Percentiles rank a stretch among this genome's conserved stretches.
These are phyloP conservation scores for Pueraria montana DNA, from an alignment of 306 rosid genomes.

Conservation along the genomic window DNA sequence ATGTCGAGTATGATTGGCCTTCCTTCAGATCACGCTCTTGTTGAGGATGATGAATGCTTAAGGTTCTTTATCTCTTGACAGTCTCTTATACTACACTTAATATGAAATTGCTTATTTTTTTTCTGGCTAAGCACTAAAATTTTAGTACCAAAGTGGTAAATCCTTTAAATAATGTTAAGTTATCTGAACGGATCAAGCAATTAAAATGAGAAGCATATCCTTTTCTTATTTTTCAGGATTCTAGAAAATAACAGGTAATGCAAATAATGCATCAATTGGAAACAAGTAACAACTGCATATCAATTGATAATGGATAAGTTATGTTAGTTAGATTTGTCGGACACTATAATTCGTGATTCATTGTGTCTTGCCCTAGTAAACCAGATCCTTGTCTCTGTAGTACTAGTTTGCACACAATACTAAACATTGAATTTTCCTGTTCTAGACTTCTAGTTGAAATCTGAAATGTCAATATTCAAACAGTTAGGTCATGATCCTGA, in stretches of 20 bases:
- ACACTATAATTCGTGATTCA: not conserved
- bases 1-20: conserved; percentile 92
- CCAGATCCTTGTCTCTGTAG: conserved; percentile 30
- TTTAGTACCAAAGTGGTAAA: not conserved
- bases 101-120: conserved; percentile 15
- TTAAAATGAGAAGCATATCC: not conserved
- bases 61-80: conserved; percentile 65
- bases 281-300: not conserved
- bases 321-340: conserved; percentile 17
- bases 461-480: not conserved
- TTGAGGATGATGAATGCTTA: conserved; percentile 86
- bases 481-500: conserved; percentile 4
- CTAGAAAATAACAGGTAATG: conserved; percentile 34
- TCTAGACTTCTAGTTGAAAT: conserved; percentile 39
- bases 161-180: not conserved
- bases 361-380: not conserved
- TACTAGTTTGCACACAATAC: not conserved
- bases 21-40: conserved; percentile 93
- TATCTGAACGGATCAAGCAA: not conserved
- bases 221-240: not conserved
- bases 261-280: conserved; percentile 25
- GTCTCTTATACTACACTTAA: conserved; percentile 35
- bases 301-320: conserved; percentile 1
- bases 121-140: conserved; percentile 35
- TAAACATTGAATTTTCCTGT: not conserved